Percentiles rank a stretch among this genome's conserved stretches.
phyloP scores from a whole-genome alignment of 2,329 filamentous ascomycete species.

The Massarina eburnea region DNA sequence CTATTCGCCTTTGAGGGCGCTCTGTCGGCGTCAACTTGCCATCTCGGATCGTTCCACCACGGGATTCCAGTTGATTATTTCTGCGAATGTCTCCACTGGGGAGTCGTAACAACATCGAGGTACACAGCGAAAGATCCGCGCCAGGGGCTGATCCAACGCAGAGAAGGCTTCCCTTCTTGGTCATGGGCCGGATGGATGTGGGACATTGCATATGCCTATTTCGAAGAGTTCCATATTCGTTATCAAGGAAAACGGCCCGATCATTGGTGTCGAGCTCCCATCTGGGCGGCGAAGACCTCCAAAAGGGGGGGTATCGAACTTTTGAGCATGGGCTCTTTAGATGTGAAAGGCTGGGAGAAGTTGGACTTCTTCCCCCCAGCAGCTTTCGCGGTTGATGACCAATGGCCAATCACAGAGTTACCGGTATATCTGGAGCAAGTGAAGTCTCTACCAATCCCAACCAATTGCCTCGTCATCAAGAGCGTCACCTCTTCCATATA shows the following conservation, averaged over 20 bases:
- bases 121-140: not conserved
- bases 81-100: slow-evolving; percentile 3
- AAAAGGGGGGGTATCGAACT: not conserved
- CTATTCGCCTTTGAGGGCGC: slow-evolving; percentile 3
- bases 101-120: not conserved
- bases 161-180: slow-evolving; percentile 6
- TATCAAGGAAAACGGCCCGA: not conserved
- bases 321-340: not conserved
- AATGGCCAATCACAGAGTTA: not conserved
- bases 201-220: not conserved
- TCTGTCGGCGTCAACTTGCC: slow-evolving; percentile 1
- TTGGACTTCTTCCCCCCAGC: not conserved
- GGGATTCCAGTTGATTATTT: slow-evolving; percentile 4
- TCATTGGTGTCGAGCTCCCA: slow-evolving; percentile 2
- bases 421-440: not conserved
- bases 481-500: slow-evolving; percentile 1
- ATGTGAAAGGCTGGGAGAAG: slow-evolving; percentile 1
- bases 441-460: not conserved
- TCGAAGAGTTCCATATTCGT: slow-evolving; percentile 1
- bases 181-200: slow-evolving; percentile 9
- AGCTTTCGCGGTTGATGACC: not conserved
- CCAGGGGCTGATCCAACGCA: slow-evolving; percentile 4
- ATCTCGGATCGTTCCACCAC: slow-evolving; percentile 3
- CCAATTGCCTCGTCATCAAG: slow-evolving; percentile 5
- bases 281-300: slow-evolving; percentile 1